Evolutionary conservation across 2,329 filamentous ascomycete genomes (phyloP), one percentile per base, ranked within the genome.

Genomic region (Malbranchea cinnamomea): DNA sequence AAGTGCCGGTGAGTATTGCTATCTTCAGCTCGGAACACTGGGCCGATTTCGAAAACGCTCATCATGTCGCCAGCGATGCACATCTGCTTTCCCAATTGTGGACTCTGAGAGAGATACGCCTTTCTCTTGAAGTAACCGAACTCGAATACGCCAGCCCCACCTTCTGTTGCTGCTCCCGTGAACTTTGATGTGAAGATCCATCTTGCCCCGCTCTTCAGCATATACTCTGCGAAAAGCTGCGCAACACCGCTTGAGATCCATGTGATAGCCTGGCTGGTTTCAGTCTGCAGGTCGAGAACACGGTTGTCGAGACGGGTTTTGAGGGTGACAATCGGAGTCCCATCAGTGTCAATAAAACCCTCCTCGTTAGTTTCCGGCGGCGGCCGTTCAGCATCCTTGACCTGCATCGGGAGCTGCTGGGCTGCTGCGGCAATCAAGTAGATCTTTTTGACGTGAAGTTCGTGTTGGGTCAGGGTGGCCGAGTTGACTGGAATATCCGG

Each of bases 131-230:
- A 95, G 60, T 95, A 95, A 24, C 77, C 75, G 43, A 95, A 65
- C 44, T 77, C 68, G 56, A 98, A 95, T 23, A 95, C 87, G 50
- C 87, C 91, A 42, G 75, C 75, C 41, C 89, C 89, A 46, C 89
- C 87, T 60, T 98, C 89, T 3, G 83, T 89, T 4, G 89, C 80
- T 9, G 87, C 79, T 28, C 78, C 85, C 32, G 92, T 81, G 24
- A 98, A 65, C 53, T 84, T 87, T 6, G 89, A 84, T 2, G 85
- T 80, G 53, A 93, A 82, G 47, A 94, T 84, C 53, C 81, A 72
- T 40, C 77, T 74, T 54, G 93, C 92, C 31, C 74, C 71, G 36
- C 70, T 70, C 40, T 69, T 65, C 37, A 76, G 67, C 42, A 94
- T 74, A 54, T 85, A 95, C 43, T 84, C 74, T 35, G 68, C 63